Evolutionary conservation across 805 yeast genomes (phyloP), one percentile per base, ranked within the genome.

Genomic region (Lipomyces sp.): DNA sequence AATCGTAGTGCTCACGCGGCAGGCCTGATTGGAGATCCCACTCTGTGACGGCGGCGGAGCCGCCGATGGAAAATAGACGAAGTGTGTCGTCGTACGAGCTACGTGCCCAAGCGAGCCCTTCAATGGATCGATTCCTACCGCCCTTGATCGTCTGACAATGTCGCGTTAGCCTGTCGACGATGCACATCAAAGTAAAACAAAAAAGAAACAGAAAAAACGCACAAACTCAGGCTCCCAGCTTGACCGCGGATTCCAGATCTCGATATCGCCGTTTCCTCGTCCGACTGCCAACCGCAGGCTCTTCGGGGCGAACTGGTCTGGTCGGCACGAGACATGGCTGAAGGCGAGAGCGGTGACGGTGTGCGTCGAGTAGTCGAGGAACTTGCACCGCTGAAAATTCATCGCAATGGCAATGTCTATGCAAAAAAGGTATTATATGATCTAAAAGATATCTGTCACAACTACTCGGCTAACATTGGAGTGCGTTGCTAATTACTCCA

Each of bases 211-310:
- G 19, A 19, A 34, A 16, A n/a, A 28, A 35, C 52, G 22, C 41
- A 52, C 49, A 13, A 42, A 53, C 63, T 93, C 97, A 57, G 86
- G 88, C 46, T 80, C 70, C 97, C 97, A 90, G 61, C 59, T 54
- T 55, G 76, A 74, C 61, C 82, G 75, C 36, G 96, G 96, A 66
- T 87, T 87, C 96, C 98, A 91, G 31, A 93, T 81, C 68, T 93
- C 98, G 52, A 93, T 85, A 63, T 90, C 90, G 35, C 99, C 99
- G 65, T 93, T 90, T 40, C 87, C 79, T 66, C 97, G 78, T 28
- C 96, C 98, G 4, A 91, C 85, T 0, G 98, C 97, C 34, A 93
- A 70, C 53, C 96, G 75, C 48, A 88, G 71, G 52, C 79, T 82
- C 22, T 68, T 24, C 80, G 68, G 82, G 1, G 81, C 72, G 26